phyloP scores from a whole-genome alignment of 2,329 filamentous ascomycete genomes.

The Sclerotinia glacialis region DNA sequence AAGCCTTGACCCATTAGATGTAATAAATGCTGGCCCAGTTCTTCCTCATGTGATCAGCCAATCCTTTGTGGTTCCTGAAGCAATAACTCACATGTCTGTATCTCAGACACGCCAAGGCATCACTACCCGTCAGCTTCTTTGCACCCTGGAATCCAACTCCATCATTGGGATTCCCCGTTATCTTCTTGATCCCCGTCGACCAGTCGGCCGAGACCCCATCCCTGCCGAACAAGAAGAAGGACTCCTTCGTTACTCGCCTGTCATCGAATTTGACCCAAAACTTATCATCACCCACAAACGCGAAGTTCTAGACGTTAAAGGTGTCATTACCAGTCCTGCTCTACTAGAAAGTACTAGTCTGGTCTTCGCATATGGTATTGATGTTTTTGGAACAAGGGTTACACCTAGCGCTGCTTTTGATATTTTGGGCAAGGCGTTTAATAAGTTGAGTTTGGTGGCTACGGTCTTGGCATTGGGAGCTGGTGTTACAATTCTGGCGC shows the following conservation, averaged over 20 bases:
- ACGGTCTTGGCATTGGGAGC: slow-evolving; percentile 78
- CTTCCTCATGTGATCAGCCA: slow-evolving; percentile 77
- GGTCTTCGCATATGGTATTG: slow-evolving; percentile 82
- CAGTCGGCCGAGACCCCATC: slow-evolving; percentile 79
- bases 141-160: slow-evolving; percentile 69
- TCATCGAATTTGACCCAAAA: slow-evolving; percentile 79
- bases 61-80: slow-evolving; percentile 74
- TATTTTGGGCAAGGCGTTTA: slow-evolving; percentile 88
- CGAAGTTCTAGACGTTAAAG: slow-evolving; percentile 72
- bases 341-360: slow-evolving; percentile 88
- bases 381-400: slow-evolving; percentile 83
- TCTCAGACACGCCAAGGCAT: slow-evolving; percentile 93
- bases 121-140: slow-evolving; percentile 76
- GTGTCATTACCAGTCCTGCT: slow-evolving; percentile 72
- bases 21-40: slow-evolving; percentile 50
- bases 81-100: slow-evolving; percentile 76
- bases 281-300: slow-evolving; percentile 77
- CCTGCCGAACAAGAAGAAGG: slow-evolving; percentile 80
- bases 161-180: slow-evolving; percentile 77
- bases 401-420: slow-evolving; percentile 91
- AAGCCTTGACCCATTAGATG: slow-evolving; percentile 64
- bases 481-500: slow-evolving; percentile 75
- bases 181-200: slow-evolving; percentile 80
- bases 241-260: slow-evolving; percentile 69
- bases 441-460: slow-evolving; percentile 77